These are phyloP conservation scores for Ceratobasidium sp. DNA, from an alignment of 1,284 basidiomycete genomes.

Conservation along the genomic window DNA sequence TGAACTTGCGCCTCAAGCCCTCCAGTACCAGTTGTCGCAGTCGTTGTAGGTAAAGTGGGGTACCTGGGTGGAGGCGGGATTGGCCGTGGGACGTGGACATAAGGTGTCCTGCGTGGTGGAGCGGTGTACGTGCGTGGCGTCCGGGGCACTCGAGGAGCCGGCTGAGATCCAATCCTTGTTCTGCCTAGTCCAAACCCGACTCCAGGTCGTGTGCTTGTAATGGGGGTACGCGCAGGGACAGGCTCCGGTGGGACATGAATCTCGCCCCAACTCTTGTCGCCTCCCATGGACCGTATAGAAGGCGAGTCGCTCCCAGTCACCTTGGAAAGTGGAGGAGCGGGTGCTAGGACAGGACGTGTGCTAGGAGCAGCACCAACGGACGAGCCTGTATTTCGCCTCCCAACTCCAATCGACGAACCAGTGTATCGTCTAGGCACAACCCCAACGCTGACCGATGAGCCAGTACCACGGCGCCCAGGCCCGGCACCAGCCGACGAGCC, in stretches of 20 bases:
- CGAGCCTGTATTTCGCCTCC: slow-evolving; percentile 1
- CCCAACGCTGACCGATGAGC: neutral
- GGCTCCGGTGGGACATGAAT: slow-evolving; percentile 16
- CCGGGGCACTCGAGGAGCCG: neutral
- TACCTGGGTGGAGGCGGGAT: slow-evolving; percentile 39
- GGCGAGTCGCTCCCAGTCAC: slow-evolving; percentile 27
- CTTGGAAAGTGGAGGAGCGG: slow-evolving; percentile 6
- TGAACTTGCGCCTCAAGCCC: slow-evolving; percentile 29
- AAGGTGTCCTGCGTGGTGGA: slow-evolving; percentile 13
- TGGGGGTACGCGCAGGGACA: neutral
- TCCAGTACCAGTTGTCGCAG: neutral
- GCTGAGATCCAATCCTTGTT: neutral
- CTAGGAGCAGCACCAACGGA: slow-evolving; percentile 4
- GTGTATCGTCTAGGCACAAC: slow-evolving; percentile 5
- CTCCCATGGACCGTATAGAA: neutral
- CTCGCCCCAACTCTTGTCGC: slow-evolving; percentile 33
- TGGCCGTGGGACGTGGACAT: slow-evolving; percentile 27
- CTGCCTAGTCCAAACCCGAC: neutral
- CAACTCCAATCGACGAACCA: neutral
- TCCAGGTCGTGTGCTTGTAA: neutral
- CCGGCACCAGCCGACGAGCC: slow-evolving; percentile 6
- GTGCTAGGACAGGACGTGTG: neutral
- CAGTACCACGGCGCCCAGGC: slow-evolving; percentile 7
- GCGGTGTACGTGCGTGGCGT: slow-evolving; percentile 4
- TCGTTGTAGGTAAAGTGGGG: slow-evolving; percentile 4